These are phyloP conservation scores for Thoreauomyces humboldtii DNA, from an alignment of 192 early-diverging fungal species.

Conservation along the genomic window DNA sequence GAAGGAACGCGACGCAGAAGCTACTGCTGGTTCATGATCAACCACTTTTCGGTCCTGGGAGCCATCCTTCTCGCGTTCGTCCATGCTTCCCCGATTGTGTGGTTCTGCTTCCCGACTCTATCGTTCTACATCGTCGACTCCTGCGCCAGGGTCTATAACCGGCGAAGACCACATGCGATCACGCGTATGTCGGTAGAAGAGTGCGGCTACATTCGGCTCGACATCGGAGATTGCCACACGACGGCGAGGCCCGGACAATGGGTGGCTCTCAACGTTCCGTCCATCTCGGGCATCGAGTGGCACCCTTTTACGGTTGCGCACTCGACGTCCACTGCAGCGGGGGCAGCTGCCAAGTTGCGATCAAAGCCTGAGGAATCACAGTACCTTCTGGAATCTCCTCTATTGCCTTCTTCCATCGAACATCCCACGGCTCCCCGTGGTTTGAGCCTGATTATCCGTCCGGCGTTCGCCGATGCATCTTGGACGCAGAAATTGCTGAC, in stretches of 20 bases:
- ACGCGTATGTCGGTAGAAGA: neutral
- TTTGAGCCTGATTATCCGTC: constrained; percentile 17
- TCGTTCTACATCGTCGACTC: constrained; percentile 15
- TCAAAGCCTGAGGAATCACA: neutral
- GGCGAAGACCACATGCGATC: neutral
- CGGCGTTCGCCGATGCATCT: neutral
- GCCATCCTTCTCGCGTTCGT: constrained; percentile 20
- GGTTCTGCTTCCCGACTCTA: constrained; percentile 13
- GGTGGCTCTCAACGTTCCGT: constrained; percentile 21
- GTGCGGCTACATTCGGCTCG: constrained; percentile 23
- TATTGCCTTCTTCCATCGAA: too few relatives aligned
- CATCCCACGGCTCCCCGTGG: neutral
- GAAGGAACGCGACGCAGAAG: neutral
- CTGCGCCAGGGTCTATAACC: constrained; percentile 9
- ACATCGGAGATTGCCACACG: constrained; percentile 20
- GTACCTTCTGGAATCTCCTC: neutral
- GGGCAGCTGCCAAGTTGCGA: neutral
- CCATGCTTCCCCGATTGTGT: constrained; percentile 25
- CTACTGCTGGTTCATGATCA: constrained; percentile 21
- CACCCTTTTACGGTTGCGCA: constrained; percentile 28
- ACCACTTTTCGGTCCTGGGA: constrained; percentile 17
- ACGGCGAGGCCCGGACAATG: constrained; percentile 19
- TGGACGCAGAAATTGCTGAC: constrained; percentile 13
- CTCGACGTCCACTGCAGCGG: too few relatives aligned
- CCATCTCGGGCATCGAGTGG: constrained; percentile 24